Base-by-base conservation (phyloP, 306 rosid species). In the Quercus gilva region DNA sequence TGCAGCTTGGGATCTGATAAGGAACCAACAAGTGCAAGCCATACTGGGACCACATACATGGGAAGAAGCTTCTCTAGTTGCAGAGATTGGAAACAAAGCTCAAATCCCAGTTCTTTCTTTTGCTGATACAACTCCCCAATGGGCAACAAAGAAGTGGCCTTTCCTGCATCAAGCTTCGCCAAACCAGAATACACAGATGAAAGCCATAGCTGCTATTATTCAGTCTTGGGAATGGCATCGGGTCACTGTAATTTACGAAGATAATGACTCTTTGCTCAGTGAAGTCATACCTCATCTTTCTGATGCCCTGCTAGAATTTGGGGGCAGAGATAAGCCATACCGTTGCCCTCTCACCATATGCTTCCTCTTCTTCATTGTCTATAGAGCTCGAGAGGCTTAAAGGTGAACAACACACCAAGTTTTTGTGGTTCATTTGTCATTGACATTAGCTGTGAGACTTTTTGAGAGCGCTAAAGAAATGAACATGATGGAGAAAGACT, bases 401-500 rank as follows among this genome's bases (percentile, higher is more conserved):
- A 79, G 58, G 70, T 21, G 75, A 77, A 35, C 77, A 83, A 10
- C 73, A 10, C 73, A 85, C 41, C 76, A 87, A 84, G 84, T 86
- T 12, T 85, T 86, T 74, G 57, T 87, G 55, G 90, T 88, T 20
- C 89, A 67, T 26, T 28, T 77, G 71, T 83, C 90, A 2, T 79
- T 79, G 14, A 15, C 79, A 35, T 82, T 84, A 79, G 90, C 87
- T 1, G 23, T 82, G 43, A 67, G 37, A 18, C 64, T 90, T 1
- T 88, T 88, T 55, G n/a, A 79, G 71, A 82, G 29, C 41, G 89
- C 89, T 35, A 79, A 63, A 7, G 73, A 82, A 63, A 71, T 86
- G 89, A 69, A 82, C 3, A 90, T 88, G 94, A 80, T 85, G 80
- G 89, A 81, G 63, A 83, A 71, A 55, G 89, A 41, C 55, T 88